Percentiles rank a stretch among this genome's conserved stretches.
These are phyloP conservation scores for Peronosclerospora sorghi DNA, from an alignment of 352 stramenopile species.

Conservation along the genomic window DNA sequence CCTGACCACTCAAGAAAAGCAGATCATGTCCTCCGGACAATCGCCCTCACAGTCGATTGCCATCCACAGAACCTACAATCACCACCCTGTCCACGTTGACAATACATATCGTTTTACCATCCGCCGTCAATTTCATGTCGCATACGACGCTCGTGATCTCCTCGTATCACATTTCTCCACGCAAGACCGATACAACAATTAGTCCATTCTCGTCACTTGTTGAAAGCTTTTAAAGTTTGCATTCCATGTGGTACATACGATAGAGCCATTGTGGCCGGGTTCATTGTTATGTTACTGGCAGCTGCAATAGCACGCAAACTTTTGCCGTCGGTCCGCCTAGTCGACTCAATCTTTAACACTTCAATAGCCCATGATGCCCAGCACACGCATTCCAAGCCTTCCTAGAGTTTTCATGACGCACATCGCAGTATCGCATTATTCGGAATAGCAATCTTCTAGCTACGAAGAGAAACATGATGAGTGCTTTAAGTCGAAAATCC, in stretches of 20 bases:
- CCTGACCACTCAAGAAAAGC: conserved; percentile 90
- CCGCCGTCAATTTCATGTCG: conserved; percentile 92
- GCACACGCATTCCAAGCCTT: conserved; percentile 93
- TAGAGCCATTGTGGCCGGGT: conserved; percentile 88
- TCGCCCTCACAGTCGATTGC: conserved; percentile 89
- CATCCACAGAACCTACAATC: conserved; percentile 90
- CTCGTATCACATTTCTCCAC: conserved; percentile 90
- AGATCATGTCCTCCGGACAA: conserved; percentile 92
- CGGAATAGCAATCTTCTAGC: conserved; percentile 92
- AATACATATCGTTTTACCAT: conserved; percentile 93
- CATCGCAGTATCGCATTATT: conserved; percentile 88
- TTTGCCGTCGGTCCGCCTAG: conserved; percentile 51
- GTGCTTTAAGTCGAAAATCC: neutral
- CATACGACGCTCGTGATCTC: conserved; percentile 91
- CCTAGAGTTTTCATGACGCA: conserved; percentile 87
- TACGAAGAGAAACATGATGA: conserved; percentile 89
- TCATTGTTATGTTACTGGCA: conserved; percentile 89
- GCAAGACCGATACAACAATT: conserved; percentile 94
- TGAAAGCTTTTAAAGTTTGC: conserved; percentile 89
- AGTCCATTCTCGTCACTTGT: conserved; percentile 91
- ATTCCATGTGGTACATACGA: conserved; percentile 91
- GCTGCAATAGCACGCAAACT: conserved; percentile 72
- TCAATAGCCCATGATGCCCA: conserved; percentile 87
- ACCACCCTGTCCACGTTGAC: conserved; percentile 90
- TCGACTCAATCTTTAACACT: conserved; percentile 85